Conservation (phyloP, 1,284 basidiomycete species). For the Ceratobasidium sp. region DNA sequence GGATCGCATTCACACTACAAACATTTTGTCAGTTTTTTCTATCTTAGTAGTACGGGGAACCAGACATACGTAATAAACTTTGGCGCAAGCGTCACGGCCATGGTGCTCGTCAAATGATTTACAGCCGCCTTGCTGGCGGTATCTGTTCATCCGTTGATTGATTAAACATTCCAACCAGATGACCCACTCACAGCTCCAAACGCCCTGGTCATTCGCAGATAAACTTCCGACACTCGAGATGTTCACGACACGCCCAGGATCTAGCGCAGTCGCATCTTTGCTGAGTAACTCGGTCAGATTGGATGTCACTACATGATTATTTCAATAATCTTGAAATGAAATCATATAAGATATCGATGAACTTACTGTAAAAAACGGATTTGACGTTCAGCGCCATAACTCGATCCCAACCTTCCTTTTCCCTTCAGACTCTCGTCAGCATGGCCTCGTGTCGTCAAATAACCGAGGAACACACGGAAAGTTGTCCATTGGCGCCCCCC, state of each 20-base stretch:
- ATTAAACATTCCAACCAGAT: constrained; percentile 4
- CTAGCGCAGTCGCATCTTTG: constrained; percentile 69
- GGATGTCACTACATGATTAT: background rate
- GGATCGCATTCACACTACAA: background rate
- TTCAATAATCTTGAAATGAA: background rate
- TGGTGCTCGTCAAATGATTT: constrained; percentile 78
- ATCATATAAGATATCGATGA: background rate
- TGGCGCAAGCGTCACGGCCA: constrained; percentile 72
- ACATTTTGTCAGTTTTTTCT: background rate
- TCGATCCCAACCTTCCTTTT: constrained; percentile 75
- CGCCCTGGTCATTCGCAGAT: constrained; percentile 59
- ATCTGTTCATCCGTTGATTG: constrained; percentile 56
- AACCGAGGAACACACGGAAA: constrained; percentile 58
- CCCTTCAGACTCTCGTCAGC: too few species aligned
- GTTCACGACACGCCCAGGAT: constrained; percentile 80
- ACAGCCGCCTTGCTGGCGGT: constrained; percentile 75
- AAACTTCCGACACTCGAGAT: constrained; percentile 79
- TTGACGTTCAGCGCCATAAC: constrained; percentile 84
- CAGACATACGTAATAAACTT: constrained; percentile 69
- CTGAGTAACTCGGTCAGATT: constrained; percentile 69
- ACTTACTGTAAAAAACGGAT: constrained; percentile 75
- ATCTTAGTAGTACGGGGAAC: background rate
- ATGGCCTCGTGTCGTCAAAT: too few species aligned
- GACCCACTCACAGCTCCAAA: constrained; percentile 75
- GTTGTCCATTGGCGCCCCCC: constrained; percentile 76